Evolutionary conservation across 352 stramenopile species (phyloP).

Genomic region (Thalassiosira livingstoniorum): DNA sequence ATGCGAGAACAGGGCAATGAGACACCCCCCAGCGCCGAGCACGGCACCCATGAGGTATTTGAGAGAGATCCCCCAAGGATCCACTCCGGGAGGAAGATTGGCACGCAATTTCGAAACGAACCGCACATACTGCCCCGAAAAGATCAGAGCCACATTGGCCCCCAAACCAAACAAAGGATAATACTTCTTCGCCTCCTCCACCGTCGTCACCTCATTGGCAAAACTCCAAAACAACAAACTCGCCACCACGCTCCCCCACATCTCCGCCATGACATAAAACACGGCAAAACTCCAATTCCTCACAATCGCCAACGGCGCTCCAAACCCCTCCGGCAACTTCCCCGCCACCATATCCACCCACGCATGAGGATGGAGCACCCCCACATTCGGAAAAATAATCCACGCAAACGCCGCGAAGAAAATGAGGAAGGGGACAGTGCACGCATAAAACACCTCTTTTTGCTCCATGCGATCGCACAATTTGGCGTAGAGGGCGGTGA

Average conservation of each 20-base stretch:
- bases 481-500: slow-evolving; percentile 80
- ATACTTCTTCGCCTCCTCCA: slow-evolving; percentile 90
- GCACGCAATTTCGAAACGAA: slow-evolving; percentile 84
- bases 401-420: slow-evolving; percentile 88
- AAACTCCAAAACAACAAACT: slow-evolving; percentile 90
- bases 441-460: slow-evolving; percentile 87
- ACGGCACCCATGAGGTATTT: slow-evolving; percentile 88
- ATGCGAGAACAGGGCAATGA: slow-evolving; percentile 78
- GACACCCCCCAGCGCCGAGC: slow-evolving; percentile 68
- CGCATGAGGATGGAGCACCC: slow-evolving; percentile 86
- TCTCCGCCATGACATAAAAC: slow-evolving; percentile 91
- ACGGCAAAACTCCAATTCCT: slow-evolving; percentile 89
- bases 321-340: slow-evolving; percentile 70
- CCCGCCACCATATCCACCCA: slow-evolving; percentile 74
- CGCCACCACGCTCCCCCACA: slow-evolving; percentile 89
- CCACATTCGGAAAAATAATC: slow-evolving; percentile 85
- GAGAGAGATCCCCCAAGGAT: slow-evolving; percentile 87
- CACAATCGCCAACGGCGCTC: slow-evolving; percentile 85
- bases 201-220: slow-evolving; percentile 89
- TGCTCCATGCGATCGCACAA: slow-evolving; percentile 81
- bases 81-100: slow-evolving; percentile 80
- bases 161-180: slow-evolving; percentile 89
- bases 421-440: slow-evolving; percentile 85
- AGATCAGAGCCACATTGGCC: slow-evolving; percentile 89
- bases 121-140: slow-evolving; percentile 88